Percentiles rank a stretch among this genome's conserved stretches.
Evolutionary conservation across 106 monocot genomes (phyloP).

Genomic region (Platanthera zijinensis): DNA sequence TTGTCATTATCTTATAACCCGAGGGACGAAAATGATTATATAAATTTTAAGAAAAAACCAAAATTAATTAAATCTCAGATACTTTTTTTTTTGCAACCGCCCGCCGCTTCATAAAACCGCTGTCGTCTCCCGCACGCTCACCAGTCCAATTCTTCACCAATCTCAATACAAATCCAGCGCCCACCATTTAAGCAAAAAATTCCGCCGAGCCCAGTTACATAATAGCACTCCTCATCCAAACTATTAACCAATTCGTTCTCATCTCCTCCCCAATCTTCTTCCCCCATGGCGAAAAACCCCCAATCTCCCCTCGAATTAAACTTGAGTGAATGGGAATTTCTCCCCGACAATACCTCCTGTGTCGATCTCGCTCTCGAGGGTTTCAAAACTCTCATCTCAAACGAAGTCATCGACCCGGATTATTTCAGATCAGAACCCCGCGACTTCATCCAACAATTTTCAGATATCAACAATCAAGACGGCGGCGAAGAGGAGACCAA

Average conservation of each 20-base stretch:
- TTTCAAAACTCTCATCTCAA: constrained; percentile 20
- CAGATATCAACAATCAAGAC: constrained; percentile 7
- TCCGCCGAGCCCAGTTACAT: no score
- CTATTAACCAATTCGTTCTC: not conserved
- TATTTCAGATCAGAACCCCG: constrained; percentile 5
- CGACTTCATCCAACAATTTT: constrained; percentile 11
- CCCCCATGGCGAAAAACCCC: constrained; percentile 24
- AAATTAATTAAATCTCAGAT: no score
- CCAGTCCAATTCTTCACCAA: no score
- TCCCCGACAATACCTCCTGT: constrained; percentile 33
- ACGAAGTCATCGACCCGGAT: constrained; percentile 31
- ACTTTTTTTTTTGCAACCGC: no score
- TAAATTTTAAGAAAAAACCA: no score
- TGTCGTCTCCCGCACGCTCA: no score
- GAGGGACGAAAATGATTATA: no score
- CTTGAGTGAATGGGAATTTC: constrained; percentile 55
- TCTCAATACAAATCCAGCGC: no score
- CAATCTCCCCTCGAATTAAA: constrained; percentile 22
- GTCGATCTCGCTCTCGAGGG: constrained; percentile 11
- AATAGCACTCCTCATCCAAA: not conserved
- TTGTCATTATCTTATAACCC: no score
- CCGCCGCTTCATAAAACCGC: no score
- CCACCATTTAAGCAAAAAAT: no score
- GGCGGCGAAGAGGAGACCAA: not conserved
- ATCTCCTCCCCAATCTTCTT: not conserved